phyloP scores from a whole-genome alignment of 1,284 basidiomycete genomes.

The Puccinia polysora region DNA sequence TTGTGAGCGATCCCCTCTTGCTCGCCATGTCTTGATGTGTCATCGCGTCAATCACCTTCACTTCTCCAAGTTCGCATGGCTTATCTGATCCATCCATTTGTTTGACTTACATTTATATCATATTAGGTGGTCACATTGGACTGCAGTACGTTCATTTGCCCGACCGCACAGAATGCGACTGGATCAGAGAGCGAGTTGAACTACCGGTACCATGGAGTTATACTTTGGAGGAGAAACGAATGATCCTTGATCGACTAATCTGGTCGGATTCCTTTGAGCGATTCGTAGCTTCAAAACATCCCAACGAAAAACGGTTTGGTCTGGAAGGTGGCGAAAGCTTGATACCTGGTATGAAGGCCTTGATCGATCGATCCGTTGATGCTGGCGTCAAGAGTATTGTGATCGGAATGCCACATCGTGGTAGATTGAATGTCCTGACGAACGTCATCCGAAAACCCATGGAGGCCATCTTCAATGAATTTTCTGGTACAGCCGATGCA shows the following conservation, averaged over 20 bases:
- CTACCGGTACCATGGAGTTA: constrained; percentile 98
- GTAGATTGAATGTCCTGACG: constrained; percentile 79
- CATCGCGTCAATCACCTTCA: too few relatives aligned
- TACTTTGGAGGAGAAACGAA: constrained; percentile 93
- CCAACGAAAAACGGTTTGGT: constrained; percentile 75
- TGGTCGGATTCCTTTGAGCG: constrained; percentile 87
- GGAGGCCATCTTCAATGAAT: constrained; percentile 97
- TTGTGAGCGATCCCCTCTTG: constrained; percentile 61
- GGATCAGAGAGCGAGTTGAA: constrained; percentile 95
- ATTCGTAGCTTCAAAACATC: constrained; percentile 74
- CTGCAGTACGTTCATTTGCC: constrained; percentile 98
- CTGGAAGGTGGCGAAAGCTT: constrained; percentile 85
- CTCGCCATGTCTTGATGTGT: constrained; percentile 24
- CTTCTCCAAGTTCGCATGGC: too few relatives aligned
- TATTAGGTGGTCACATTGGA: constrained; percentile 81
- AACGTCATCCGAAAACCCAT: constrained; percentile 68
- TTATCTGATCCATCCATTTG: too few relatives aligned
- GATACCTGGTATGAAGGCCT: constrained; percentile 72
- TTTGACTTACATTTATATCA: too few relatives aligned
- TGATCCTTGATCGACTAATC: constrained; percentile 97
- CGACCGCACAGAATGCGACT: constrained; percentile 97
- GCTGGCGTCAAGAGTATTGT: constrained; percentile 16
- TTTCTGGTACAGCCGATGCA: constrained; percentile 66
- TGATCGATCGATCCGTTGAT: constrained; percentile 65
- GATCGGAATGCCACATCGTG: constrained; percentile 61